Percentiles rank a stretch among this genome's conserved stretches.
These are phyloP conservation scores for Fusarium sulawesiense DNA, from an alignment of 2,329 filamentous ascomycete species.

Conservation along the genomic window DNA sequence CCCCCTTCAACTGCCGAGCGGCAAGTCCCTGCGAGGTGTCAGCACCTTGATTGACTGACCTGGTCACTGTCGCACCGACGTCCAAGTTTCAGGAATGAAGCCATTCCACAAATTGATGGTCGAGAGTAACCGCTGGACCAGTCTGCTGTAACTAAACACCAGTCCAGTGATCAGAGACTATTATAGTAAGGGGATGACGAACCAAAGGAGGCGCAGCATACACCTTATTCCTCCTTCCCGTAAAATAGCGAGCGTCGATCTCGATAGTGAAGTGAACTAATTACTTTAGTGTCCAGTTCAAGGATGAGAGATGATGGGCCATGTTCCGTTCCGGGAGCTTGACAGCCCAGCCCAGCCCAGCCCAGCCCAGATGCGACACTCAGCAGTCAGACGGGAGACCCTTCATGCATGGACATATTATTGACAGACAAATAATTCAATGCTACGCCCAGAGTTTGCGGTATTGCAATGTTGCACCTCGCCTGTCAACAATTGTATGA, in stretches of 20 bases:
- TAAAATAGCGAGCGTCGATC: slow-evolving; percentile 35
- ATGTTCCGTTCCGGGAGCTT: slow-evolving; percentile 12
- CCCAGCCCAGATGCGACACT: slow-evolving; percentile 27
- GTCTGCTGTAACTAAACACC: no score
- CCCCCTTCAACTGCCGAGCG: slow-evolving; percentile 40
- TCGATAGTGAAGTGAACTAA: slow-evolving; percentile 20
- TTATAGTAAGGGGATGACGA: slow-evolving; percentile 23
- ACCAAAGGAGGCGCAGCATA: slow-evolving; percentile 36
- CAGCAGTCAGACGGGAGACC: slow-evolving; percentile 17
- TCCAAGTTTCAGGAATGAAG: slow-evolving; percentile 36
- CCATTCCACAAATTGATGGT: background rate
- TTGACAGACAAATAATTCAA: background rate
- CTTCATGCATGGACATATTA: slow-evolving; percentile 17
- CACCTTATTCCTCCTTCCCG: slow-evolving; percentile 29
- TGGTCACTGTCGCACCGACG: slow-evolving; percentile 24
- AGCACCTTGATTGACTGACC: slow-evolving; percentile 40
- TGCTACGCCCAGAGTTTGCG: background rate
- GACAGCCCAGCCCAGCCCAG: slow-evolving; percentile 15
- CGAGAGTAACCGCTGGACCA: slow-evolving; percentile 23
- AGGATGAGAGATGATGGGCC: slow-evolving; percentile 13
- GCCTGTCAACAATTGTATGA: background rate
- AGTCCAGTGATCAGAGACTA: no score
- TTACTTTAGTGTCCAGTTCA: slow-evolving; percentile 16
- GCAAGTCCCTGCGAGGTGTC: slow-evolving; percentile 35
- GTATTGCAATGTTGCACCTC: slow-evolving; percentile 3